Evolutionary conservation across 2,329 filamentous ascomycete species (phyloP).

Genomic region (Domatiomyces globalis): DNA sequence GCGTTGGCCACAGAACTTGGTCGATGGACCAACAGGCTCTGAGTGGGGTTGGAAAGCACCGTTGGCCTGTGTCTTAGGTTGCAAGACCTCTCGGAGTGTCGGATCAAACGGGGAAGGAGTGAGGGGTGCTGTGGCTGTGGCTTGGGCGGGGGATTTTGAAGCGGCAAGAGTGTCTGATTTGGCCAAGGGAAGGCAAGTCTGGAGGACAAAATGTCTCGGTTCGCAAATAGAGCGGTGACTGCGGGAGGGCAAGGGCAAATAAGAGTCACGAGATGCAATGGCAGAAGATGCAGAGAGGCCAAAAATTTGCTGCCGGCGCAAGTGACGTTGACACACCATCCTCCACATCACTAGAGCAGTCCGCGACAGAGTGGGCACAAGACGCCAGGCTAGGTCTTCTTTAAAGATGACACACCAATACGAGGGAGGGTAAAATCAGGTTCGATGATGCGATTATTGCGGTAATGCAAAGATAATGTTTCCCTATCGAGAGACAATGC

Average conservation of each 20-base stretch:
- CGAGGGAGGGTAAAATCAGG: too few relatives aligned
- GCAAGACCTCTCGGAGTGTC: too few relatives aligned
- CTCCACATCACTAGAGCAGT: too few relatives aligned
- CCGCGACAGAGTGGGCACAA: too few relatives aligned
- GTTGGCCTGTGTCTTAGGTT: neutral
- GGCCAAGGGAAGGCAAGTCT: too few relatives aligned
- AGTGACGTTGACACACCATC: neutral
- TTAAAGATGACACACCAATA: too few relatives aligned
- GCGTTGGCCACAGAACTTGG: neutral
- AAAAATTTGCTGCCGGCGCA: neutral
- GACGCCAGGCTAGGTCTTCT: too few relatives aligned
- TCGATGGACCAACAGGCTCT: neutral
- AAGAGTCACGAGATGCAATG: neutral
- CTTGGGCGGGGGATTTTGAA: too few relatives aligned
- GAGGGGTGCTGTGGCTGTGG: neutral
- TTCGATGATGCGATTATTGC: too few relatives aligned
- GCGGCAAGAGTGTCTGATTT: neutral
- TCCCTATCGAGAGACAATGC: too few relatives aligned
- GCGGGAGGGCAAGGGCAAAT: neutral
- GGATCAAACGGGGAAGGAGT: neutral
- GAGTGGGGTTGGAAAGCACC: neutral
- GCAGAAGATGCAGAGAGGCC: neutral
- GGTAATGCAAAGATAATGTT: too few relatives aligned
- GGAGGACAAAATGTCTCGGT: neutral
- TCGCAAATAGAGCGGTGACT: neutral